These are phyloP conservation scores for Lipomyces japonicus DNA, from an alignment of 805 yeast species.

Conservation along the genomic window DNA sequence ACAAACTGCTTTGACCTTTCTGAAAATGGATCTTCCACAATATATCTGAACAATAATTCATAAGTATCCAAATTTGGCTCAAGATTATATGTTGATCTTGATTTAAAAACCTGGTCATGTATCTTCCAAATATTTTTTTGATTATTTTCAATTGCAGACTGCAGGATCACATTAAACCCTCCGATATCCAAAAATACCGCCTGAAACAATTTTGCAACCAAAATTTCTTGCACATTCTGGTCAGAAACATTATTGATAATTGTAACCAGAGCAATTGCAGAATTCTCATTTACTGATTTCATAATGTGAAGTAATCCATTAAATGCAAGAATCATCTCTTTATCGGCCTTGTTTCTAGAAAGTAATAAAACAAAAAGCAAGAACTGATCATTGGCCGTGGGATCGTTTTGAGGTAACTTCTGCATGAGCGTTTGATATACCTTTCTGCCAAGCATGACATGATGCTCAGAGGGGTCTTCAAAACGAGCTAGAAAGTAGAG, in stretches of 20 bases:
- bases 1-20: conserved; percentile 11
- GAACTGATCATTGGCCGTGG: conserved; percentile 15
- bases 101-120: conserved; percentile 4
- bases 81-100: background rate
- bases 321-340: conserved; percentile 22
- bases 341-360: conserved; percentile 21
- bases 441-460: conserved; percentile 20
- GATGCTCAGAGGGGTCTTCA: conserved; percentile 15
- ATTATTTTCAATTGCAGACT: conserved; percentile 21
- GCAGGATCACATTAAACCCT: conserved; percentile 24
- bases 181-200: conserved; percentile 9
- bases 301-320: conserved; percentile 11
- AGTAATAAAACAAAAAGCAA: conserved; percentile 17
- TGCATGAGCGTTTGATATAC: conserved; percentile 16
- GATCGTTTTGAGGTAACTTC: background rate
- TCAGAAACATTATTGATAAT: conserved; percentile 20
- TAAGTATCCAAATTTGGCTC: conserved; percentile 25
- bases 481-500: conserved; percentile 9
- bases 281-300: conserved; percentile 9
- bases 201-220: conserved; percentile 14
- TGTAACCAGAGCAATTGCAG: conserved; percentile 21
- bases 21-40: conserved; percentile 15
- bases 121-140: conserved; percentile 17
- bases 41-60: conserved; percentile 22
- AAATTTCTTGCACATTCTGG: conserved; percentile 10